Evolutionary conservation across 306 rosid species (phyloP), one percentile per base, ranked within the genome.

Genomic region (Hippophae tibetana): DNA sequence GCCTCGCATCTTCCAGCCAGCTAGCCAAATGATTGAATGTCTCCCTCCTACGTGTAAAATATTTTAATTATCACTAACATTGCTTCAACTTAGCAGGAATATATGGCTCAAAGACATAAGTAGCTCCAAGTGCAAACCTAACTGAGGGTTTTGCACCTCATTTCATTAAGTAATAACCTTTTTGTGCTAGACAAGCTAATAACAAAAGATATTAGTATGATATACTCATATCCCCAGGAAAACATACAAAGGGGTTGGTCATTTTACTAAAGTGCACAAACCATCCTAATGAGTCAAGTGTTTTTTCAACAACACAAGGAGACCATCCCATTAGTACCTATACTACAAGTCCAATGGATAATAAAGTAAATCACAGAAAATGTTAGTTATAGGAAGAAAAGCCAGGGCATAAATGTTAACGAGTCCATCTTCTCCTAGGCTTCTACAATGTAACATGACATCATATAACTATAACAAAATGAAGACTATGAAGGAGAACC

Each of bases 1-100:
- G 97, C 70, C 99, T 81, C 13, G 99, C 97, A 69, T 92, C 99
- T 81, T 92, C 99, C 73, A 92, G 79, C 99, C 99, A 92, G 82
- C 97, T 92, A 57, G 99, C 99, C 81, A 92, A 77, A 72, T 92
- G 99, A 76, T 92, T 88, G 54, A 92, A 92, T 42, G 99, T 92
- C 76, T 92, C 99, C 78, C 99, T 86, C 96, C 99, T 92, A 64
- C 52, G 46, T 61, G 65, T 47, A 69, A 47, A 58, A 18, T 18
- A 54, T 69, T 55, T 54, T 18, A 14, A 51, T 26, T 13, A 52
- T 42, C 50, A 71, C 58, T 57, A 54, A 46, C 60, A 68, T 51
- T 62, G 47, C 44, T 51, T 47, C 41, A 13, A 47, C 47, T 46
- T 57, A 48, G 52, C 31, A 47, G 38, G 3, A 31, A 57, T 7